phyloP scores from a whole-genome alignment of 2,329 filamentous ascomycete species.

The Curvularia sp. region DNA sequence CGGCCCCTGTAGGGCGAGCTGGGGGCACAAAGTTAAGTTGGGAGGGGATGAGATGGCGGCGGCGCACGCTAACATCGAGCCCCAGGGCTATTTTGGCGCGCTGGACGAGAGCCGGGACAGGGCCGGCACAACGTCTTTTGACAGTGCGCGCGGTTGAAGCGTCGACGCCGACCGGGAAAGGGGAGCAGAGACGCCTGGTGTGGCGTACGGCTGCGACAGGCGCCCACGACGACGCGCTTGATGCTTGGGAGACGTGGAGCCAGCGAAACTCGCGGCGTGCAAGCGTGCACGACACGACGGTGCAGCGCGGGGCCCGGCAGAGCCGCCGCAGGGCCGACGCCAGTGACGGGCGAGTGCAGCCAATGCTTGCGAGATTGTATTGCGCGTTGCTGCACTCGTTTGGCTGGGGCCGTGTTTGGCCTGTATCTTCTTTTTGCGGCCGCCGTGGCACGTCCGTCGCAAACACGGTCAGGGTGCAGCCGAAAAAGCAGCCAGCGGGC shows the following conservation, averaged over 20 bases:
- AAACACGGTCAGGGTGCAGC: constrained; percentile 1
- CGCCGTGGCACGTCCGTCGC: constrained; percentile 9
- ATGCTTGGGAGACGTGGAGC: neutral
- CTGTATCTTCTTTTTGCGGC: constrained; percentile 6
- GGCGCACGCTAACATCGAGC: constrained; percentile 22
- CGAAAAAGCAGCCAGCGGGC: neutral
- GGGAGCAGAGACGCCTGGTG: neutral
- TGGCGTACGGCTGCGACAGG: neutral
- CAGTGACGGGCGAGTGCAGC: neutral
- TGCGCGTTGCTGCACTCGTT: neutral
- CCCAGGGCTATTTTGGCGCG: constrained; percentile 22
- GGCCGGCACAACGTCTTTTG: constrained; percentile 19
- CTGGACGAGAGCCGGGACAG: constrained; percentile 23
- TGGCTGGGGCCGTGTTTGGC: neutral
- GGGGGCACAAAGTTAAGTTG: constrained; percentile 11
- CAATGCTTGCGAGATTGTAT: neutral
- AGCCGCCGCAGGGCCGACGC: neutral
- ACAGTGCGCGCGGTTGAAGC: constrained; percentile 10
- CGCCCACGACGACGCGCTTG: neutral
- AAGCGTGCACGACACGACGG: neutral
- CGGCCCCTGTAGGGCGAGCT: constrained; percentile 36
- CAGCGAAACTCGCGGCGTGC: neutral
- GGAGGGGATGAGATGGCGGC: constrained; percentile 32
- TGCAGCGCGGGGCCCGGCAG: neutral
- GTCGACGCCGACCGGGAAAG: constrained; percentile 1